Evolutionary conservation across 148 eudicot species (phyloP).

Genomic region (Silene conica): DNA sequence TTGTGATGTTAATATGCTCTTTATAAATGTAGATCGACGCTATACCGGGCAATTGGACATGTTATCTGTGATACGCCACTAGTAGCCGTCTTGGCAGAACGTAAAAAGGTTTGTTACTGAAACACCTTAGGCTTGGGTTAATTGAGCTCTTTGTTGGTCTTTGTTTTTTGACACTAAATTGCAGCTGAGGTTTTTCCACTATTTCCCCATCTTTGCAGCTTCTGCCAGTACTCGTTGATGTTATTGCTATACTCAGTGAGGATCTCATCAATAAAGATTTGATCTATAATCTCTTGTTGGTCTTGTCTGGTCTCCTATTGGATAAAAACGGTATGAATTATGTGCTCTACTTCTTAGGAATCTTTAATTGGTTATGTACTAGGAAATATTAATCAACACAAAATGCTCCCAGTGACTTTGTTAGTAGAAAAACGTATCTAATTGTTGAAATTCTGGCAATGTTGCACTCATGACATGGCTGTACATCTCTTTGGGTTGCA

Average conservation of each 20-base stretch:
- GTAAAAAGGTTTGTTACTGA: constrained; percentile 57
- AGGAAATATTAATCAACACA: no score
- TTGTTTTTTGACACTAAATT: neutral
- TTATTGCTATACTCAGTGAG: constrained; percentile 53
- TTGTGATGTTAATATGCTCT: constrained; percentile 2
- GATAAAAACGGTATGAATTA: constrained; percentile 63
- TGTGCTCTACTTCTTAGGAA: neutral
- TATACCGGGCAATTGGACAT: constrained; percentile 74
- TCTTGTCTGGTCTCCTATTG: constrained; percentile 67
- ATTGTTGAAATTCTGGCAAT: neutral
- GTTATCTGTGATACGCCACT: constrained; percentile 61
- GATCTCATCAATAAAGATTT: constrained; percentile 59
- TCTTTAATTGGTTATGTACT: neutral
- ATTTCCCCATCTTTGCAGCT: constrained; percentile 47
- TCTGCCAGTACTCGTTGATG: constrained; percentile 56
- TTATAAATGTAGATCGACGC: constrained; percentile 49
- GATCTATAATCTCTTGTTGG: constrained; percentile 62
- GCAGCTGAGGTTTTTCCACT: constrained; percentile 1
- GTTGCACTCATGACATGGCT: no score
- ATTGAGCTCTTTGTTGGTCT: neutral
- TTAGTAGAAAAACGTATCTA: neutral
- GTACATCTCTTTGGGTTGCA: no score
- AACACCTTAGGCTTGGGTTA: constrained; percentile 1
- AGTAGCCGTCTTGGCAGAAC: constrained; percentile 62
- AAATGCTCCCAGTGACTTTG: no score